These are phyloP conservation scores for Chrysophaeum taylorii DNA, from an alignment of 352 stramenopile species.

Conservation along the genomic window DNA sequence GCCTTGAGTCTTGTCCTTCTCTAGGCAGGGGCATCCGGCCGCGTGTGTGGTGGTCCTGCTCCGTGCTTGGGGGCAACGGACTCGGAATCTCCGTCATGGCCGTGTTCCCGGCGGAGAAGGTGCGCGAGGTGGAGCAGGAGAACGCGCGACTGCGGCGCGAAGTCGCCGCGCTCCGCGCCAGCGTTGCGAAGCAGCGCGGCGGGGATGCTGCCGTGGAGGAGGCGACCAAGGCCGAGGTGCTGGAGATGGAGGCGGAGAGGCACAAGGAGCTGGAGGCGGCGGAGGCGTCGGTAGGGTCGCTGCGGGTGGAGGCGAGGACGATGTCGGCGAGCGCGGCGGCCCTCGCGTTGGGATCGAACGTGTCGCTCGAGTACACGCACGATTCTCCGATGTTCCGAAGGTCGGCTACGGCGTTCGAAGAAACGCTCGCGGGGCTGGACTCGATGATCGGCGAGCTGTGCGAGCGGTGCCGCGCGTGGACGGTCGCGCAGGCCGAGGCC, in stretches of 20 bases:
- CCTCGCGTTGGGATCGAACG: not conserved
- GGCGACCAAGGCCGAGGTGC: not conserved
- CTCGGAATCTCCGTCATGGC: too few species aligned
- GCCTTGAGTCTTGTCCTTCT: too few species aligned
- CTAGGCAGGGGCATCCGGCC: too few species aligned
- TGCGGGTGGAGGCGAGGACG: not conserved
- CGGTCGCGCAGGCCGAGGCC: not conserved
- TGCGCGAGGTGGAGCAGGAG: not conserved
- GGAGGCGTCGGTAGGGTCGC: not conserved
- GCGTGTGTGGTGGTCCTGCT: too few species aligned
- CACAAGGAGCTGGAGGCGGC: not conserved
- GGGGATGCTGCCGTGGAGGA: not conserved
- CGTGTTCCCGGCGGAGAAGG: too few species aligned
- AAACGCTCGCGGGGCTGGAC: not conserved
- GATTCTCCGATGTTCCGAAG: slow-evolving; percentile 6
- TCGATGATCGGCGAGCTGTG: not conserved
- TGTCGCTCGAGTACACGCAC: slow-evolving; percentile 2
- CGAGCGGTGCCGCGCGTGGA: not conserved
- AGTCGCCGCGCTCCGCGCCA: not conserved
- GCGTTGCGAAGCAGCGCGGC: not conserved
- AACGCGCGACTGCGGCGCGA: not conserved
- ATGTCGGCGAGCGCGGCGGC: not conserved
- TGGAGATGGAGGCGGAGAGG: not conserved
- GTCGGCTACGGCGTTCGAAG: not conserved
- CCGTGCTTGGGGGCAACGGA: too few species aligned